Evolutionary conservation across 2,329 filamentous ascomycete species (phyloP).

Genomic region (Incumbomyces lentus): DNA sequence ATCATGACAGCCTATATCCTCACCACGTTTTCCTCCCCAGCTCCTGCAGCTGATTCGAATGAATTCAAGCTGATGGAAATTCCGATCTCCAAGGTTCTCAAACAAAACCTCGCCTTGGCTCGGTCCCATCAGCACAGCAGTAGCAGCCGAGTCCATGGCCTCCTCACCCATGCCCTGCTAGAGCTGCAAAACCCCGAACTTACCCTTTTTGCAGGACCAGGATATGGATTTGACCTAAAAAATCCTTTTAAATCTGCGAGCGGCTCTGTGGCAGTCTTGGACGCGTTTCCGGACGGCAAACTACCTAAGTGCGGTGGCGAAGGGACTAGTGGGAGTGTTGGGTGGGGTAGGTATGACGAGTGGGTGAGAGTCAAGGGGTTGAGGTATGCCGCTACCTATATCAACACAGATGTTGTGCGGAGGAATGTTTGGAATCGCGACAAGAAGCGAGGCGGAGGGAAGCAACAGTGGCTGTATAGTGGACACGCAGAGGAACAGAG

Average conservation of each 20-base stretch:
- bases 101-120: background rate
- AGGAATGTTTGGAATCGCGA: no score
- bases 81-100: conserved; percentile 3
- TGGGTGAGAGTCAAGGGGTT: conserved; percentile 5
- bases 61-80: background rate
- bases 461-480: background rate
- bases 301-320: conserved; percentile 1
- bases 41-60: background rate
- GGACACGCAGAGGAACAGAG: background rate
- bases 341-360: conserved; percentile 2
- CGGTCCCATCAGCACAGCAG: background rate
- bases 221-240: background rate
- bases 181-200: conserved; percentile 13
- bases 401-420: background rate
- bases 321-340: background rate
- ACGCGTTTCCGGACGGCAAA: conserved; percentile 1
- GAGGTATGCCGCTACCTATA: conserved; percentile 1
- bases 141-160: conserved; percentile 10
- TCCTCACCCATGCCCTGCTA: conserved; percentile 14
- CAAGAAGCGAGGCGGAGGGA: background rate
- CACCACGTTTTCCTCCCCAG: background rate
- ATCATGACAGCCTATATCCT: background rate
- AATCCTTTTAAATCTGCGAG: background rate
- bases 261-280: background rate
- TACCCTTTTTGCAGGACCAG: conserved; percentile 10